phyloP scores from a whole-genome alignment of 78 protist species.

The Dictyostelium capitatum region DNA sequence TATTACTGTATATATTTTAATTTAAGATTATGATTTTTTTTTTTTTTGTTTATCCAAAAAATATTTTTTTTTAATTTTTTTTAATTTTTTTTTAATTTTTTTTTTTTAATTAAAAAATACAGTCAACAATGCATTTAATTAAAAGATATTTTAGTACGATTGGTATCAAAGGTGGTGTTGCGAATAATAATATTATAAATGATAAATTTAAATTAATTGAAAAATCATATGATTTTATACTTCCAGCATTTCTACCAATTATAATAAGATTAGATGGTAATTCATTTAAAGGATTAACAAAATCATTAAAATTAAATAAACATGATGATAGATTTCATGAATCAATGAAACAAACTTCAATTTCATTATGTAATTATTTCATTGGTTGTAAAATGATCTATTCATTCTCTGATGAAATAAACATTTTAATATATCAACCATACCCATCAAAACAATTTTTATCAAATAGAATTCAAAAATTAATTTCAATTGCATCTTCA shows the following conservation, averaged over 20 bases:
- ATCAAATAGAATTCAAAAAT: conserved; percentile 46
- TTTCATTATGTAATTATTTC: not conserved
- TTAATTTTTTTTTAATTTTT: not conserved
- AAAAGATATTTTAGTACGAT: not conserved
- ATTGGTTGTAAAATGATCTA: conserved; percentile 1
- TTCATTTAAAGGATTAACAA: not conserved
- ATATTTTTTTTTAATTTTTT: not conserved
- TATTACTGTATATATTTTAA: not conserved
- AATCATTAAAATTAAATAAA: not conserved
- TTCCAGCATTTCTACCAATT: conserved; percentile 41
- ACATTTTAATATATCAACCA: not conserved
- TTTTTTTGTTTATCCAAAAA: no score
- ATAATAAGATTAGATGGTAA: conserved; percentile 31
- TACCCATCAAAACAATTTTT: not conserved
- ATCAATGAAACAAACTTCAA: conserved; percentile 18
- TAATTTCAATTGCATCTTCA: conserved; percentile 5
- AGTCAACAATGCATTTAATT: not conserved
- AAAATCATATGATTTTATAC: conserved; percentile 22
- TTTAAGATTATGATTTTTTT: not conserved
- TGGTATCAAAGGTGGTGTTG: not conserved
- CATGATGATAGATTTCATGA: conserved; percentile 35
- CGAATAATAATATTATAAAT: not conserved
- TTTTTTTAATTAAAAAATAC: not conserved
- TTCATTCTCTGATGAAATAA: conserved; percentile 52
- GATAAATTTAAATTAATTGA: conserved; percentile 26